Conservation (phyloP, 2,329 filamentous ascomycete genomes). For the Pyricularia pennisetigena region DNA sequence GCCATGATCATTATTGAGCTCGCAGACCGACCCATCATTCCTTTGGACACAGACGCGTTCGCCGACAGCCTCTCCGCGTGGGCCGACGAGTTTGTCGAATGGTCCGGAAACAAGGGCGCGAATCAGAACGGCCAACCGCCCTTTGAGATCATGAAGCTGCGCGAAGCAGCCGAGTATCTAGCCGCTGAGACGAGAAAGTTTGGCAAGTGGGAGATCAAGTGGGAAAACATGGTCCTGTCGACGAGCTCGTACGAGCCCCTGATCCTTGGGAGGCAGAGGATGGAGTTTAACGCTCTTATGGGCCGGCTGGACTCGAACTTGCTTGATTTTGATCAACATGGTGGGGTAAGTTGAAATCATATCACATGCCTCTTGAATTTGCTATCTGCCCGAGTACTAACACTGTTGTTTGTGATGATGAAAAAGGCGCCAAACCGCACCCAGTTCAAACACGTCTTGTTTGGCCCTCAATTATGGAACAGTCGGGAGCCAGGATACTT, state of each 20-base stretch:
- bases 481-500: constrained; percentile 60
- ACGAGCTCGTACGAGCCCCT: constrained; percentile 69
- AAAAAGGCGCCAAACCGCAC: constrained; percentile 68
- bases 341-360: constrained; percentile 55
- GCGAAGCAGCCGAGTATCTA: constrained; percentile 53
- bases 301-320: constrained; percentile 73
- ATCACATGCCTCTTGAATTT: not conserved
- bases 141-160: constrained; percentile 48
- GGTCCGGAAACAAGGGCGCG: constrained; percentile 27
- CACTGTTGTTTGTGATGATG: not conserved
- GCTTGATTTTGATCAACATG: constrained; percentile 61
- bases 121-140: constrained; percentile 19
- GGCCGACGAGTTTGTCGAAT: constrained; percentile 22
- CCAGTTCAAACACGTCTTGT: constrained; percentile 90
- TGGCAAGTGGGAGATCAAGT: constrained; percentile 64
- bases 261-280: constrained; percentile 54
- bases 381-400: constrained; percentile 2
- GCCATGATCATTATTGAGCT: constrained; percentile 78
- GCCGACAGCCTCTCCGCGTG: constrained; percentile 57
- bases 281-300: constrained; percentile 71
- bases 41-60: constrained; percentile 72
- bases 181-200: constrained; percentile 53
- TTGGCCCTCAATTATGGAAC: constrained; percentile 73
- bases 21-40: constrained; percentile 68
- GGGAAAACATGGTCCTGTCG: constrained; percentile 63